Base-by-base conservation (phyloP, 148 eudicot genomes). In the Fagopyrum esculentum region DNA sequence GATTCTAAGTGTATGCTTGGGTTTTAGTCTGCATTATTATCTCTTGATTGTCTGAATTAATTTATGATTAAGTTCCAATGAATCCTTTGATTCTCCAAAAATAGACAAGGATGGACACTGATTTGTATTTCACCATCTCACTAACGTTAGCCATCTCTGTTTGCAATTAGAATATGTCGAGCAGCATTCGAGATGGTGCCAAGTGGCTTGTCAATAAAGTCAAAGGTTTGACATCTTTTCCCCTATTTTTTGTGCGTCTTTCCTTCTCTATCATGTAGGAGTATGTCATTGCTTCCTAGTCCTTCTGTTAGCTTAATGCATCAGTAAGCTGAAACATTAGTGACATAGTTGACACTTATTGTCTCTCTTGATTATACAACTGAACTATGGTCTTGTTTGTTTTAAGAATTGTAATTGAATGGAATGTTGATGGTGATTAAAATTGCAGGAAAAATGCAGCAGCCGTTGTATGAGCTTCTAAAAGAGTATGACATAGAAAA, bases 201-300 rank as follows among this genome's bases (percentile, higher is more conserved):
- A 88, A 85, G 77, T 89, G 95, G 98, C 55, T 94, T 72, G 89
- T 91, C 45, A 92, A 90, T 82, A 94, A 91, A 82, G 22, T 94
- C 69, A 91, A 85, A 91, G 98, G 98, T 93, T 78, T 61, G 92
- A 77, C n/a, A 48, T 57, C 64, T 22, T 22, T 22, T 22, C 26
- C 26, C 26, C 26, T 22, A 22, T 22, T 22, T 22, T 22, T 22
- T 22, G 26, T 22, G 26, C 26, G 26, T 22, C 26, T 57, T 22
- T 22, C 26, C 26, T 22, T 22, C 26, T 22, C 26, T 22, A 22
- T 22, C 26, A 22, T 22, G 26, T 22, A 22, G 26, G 26, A 22
- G 26, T 22, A 22, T 22, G 26, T 22, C 26, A 22, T 22, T 22
- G 26, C 26, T 22, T 22, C 26, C 26, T 22, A 22, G 26, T 22